A percentile compares a stretch with the other conserved stretches of the same genome.
Conservation (phyloP, 192 early-diverging fungal genomes). For the Gorgonomyces haynaldii region DNA sequence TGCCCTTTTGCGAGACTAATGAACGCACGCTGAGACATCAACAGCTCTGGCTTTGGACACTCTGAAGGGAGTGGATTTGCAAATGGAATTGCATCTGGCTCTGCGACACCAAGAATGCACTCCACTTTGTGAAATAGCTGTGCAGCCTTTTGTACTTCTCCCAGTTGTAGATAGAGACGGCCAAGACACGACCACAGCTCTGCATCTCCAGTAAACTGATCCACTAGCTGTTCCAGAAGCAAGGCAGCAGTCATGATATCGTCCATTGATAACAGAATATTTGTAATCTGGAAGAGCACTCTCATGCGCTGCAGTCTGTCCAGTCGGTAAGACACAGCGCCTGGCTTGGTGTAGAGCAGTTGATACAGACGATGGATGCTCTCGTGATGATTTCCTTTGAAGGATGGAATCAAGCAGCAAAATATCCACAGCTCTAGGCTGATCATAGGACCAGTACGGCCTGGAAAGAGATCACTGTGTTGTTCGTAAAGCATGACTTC, state of each 20-base stretch:
- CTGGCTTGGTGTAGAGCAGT: slow-evolving; percentile 11
- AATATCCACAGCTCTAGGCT: slow-evolving; percentile 17
- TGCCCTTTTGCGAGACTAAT: slow-evolving; percentile 16
- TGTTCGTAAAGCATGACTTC: slow-evolving; percentile 11
- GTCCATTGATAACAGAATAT: slow-evolving; percentile 15
- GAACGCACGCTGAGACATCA: slow-evolving; percentile 18
- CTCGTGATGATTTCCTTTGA: slow-evolving; percentile 18
- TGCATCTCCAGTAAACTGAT: slow-evolving; percentile 5
- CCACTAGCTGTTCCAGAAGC: slow-evolving; percentile 7
- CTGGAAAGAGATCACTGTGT: slow-evolving; percentile 15
- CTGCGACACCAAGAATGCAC: background rate
- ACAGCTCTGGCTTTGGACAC: slow-evolving; percentile 9
- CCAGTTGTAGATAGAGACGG: slow-evolving; percentile 25
- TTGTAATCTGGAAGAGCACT: slow-evolving; percentile 16
- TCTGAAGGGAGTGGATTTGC: background rate
- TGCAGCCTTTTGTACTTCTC: slow-evolving; percentile 17
- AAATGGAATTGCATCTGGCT: background rate
- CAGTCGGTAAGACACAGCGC: slow-evolving; percentile 1
- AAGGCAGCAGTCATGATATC: slow-evolving; percentile 16
- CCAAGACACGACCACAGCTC: slow-evolving; percentile 17
- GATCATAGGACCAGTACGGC: slow-evolving; percentile 13
- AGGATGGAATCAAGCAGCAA: slow-evolving; percentile 7
- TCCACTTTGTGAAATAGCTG: background rate
- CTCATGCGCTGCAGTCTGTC: background rate
- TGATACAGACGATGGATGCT: slow-evolving; percentile 16